Evolutionary conservation across 2,329 filamentous ascomycete genomes (phyloP), one percentile per base, ranked within the genome.

Genomic region (Emergomyces pasteurianus): DNA sequence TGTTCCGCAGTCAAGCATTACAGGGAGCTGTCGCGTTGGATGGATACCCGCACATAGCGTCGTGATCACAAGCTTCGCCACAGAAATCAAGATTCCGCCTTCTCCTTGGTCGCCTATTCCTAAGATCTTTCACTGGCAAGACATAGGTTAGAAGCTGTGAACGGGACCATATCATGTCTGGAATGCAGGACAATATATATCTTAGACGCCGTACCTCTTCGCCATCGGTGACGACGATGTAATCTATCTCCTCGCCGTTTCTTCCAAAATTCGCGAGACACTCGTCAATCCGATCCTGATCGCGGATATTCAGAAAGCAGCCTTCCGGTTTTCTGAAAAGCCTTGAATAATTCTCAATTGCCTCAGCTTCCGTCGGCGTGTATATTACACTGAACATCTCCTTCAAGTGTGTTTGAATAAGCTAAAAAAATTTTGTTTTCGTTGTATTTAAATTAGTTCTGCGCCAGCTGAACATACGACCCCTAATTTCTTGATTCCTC

Each of bases 331-430:
- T 79, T 12, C 91, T 78, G 68, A 95, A 95, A 0, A 94, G 72
- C 0, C 86, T 77, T 0, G 89, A 94, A 70, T 89, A 95, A 64
- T 92, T 88, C 65, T 89, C 84, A 58, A 95, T 95, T 0, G 91
- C 91, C 47, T 95, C 89, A 9, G 89, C 90, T 74, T 95, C 90
- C 0, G 91, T 95, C 0, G 91, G 91, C 0, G 91, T 95, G 70
- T 95, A 96, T 34, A 95, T 89, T n/a, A 95, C 78, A 47, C 86
- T 85, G 69, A 95, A 92, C 88, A 95, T 94, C 70, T 95, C 90
- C 64, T 88, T 86, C 23, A 95, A 75, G 67, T 95, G 86, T 4
- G 88, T 84, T 70, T 89, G 81, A 8, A 94, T 79, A 10, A 95
- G 80, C 82, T 90, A 62, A 10, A 38, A n/a, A n/a, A n/a, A n/a